Percentiles rank a stretch among this genome's conserved stretches.
Conservation (phyloP, 495 filamentous ascomycete species). For the Diplogelasinospora grovesii region DNA sequence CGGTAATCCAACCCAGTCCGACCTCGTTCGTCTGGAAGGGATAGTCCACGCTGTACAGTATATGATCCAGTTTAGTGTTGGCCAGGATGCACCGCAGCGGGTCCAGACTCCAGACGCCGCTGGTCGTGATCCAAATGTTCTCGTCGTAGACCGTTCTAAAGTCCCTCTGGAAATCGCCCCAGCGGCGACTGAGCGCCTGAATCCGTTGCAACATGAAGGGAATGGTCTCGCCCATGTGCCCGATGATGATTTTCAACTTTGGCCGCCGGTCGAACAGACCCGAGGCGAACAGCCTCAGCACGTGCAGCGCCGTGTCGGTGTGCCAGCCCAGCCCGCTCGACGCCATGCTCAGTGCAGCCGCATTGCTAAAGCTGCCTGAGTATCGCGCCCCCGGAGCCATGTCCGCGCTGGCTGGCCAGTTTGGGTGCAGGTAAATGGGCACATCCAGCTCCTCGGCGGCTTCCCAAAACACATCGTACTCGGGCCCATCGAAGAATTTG, state of each 20-base stretch:
- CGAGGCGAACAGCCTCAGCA: slow-evolving; percentile 26
- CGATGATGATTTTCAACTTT: slow-evolving; percentile 55
- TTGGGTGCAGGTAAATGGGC: slow-evolving; percentile 54
- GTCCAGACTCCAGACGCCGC: slow-evolving; percentile 52
- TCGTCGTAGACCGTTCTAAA: slow-evolving; percentile 52
- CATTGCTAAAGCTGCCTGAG: slow-evolving; percentile 39
- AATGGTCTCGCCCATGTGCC: slow-evolving; percentile 59
- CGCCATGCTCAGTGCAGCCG: slow-evolving; percentile 23
- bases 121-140: slow-evolving; percentile 62
- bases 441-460: slow-evolving; percentile 46
- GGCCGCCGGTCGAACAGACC: slow-evolving; percentile 47
- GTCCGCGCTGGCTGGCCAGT: slow-evolving; percentile 31
- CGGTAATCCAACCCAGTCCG: slow-evolving; percentile 38
- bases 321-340: slow-evolving; percentile 41
- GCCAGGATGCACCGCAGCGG: slow-evolving; percentile 45
- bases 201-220: slow-evolving; percentile 60
- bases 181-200: slow-evolving; percentile 43
- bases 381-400: slow-evolving; percentile 28
- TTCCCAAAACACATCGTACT: slow-evolving; percentile 41
- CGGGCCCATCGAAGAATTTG: slow-evolving; percentile 39
- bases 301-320: slow-evolving; percentile 38
- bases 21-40: slow-evolving; percentile 46
- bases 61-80: slow-evolving; percentile 42
- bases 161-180: slow-evolving; percentile 42
- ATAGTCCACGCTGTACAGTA: slow-evolving; percentile 56